phyloP scores from a whole-genome alignment of 495 filamentous ascomycete species.

The Thermochaetoides thermophila region DNA sequence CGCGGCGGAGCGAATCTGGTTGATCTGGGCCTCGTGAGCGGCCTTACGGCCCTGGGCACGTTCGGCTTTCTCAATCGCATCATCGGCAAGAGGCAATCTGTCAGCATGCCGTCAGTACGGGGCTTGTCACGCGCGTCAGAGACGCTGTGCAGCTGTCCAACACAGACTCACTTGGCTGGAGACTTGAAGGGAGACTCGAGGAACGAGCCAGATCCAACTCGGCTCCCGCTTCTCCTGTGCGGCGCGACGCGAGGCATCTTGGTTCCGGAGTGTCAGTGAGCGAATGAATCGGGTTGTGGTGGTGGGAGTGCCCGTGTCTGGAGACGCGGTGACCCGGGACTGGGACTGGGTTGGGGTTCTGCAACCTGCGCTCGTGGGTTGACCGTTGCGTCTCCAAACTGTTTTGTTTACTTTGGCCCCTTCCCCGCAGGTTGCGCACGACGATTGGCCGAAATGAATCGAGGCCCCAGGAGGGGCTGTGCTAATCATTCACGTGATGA shows the following conservation, averaged over 20 bases:
- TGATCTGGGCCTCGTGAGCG: slow-evolving; percentile 79
- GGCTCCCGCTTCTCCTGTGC: slow-evolving; percentile 38
- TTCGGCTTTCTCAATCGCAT: slow-evolving; percentile 78
- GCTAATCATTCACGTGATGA: no score
- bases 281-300: slow-evolving; percentile 5
- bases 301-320: slow-evolving; percentile 2
- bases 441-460: slow-evolving; percentile 4
- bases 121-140: no score
- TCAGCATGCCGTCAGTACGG: no score
- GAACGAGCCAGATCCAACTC: slow-evolving; percentile 28
- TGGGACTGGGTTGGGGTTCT: slow-evolving; percentile 1
- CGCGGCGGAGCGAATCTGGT: slow-evolving; percentile 78
- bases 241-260: slow-evolving; percentile 66
- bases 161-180: slow-evolving; percentile 47
- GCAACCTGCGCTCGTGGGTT: slow-evolving; percentile 3
- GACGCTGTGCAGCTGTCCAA: no score
- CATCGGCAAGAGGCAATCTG: slow-evolving; percentile 87
- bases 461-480: no score
- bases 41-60: slow-evolving; percentile 78
- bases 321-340: not conserved
- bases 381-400: slow-evolving; percentile 2
- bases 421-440: not conserved
- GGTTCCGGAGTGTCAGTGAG: no score
- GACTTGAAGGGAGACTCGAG: slow-evolving; percentile 45
- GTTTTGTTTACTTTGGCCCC: slow-evolving; percentile 16